Conservation (phyloP, 345 rosid genomes). For the Passiflora organensis region DNA sequence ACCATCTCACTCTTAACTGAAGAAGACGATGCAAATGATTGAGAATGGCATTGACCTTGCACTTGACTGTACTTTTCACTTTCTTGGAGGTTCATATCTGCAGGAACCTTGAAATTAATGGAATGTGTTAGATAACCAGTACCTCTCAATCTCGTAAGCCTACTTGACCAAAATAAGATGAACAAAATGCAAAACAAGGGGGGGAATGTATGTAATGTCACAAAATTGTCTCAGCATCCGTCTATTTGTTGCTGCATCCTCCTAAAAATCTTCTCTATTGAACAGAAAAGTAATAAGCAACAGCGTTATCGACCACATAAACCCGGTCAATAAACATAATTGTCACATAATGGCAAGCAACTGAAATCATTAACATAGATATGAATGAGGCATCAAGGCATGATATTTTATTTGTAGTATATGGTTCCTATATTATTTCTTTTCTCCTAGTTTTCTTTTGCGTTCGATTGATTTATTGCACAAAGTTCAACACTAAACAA, state of each 20-base stretch:
- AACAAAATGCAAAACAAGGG: constrained; percentile 7
- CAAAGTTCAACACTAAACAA: not conserved
- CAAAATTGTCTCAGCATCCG: too few relatives aligned
- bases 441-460: too few relatives aligned
- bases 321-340: too few relatives aligned
- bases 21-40: constrained; percentile 41
- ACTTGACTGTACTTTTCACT: constrained; percentile 43
- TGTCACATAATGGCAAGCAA: too few relatives aligned
- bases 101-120: constrained; percentile 64
- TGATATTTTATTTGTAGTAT: not conserved
- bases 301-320: too few relatives aligned
- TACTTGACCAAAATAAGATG: constrained; percentile 1
- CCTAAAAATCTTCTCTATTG: too few relatives aligned
- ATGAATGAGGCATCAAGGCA: not conserved
- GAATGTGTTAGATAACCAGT: constrained; percentile 33
- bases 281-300: too few relatives aligned
- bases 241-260: too few relatives aligned
- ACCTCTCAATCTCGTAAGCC: constrained; percentile 11
- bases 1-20: constrained; percentile 52
- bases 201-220: too few relatives aligned
- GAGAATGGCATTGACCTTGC: constrained; percentile 46
- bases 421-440: too few relatives aligned
- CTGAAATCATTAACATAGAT: not conserved
- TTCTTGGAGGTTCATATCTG: constrained; percentile 56
- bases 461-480: too few relatives aligned